Base-by-base conservation (phyloP, 306 rosid genomes). In the Oemleria cerasiformis region DNA sequence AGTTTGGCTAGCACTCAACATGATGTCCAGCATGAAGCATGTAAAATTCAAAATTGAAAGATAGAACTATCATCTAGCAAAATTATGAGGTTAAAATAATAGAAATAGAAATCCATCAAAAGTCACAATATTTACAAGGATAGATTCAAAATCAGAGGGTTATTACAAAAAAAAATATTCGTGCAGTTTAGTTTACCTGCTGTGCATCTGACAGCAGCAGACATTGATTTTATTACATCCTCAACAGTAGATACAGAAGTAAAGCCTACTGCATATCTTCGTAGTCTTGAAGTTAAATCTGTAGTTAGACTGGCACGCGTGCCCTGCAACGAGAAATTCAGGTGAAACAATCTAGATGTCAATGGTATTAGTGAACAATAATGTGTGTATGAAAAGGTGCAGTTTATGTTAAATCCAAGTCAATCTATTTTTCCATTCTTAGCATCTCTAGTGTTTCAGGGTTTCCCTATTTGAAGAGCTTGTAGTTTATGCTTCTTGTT, bases 171-270 rank as follows among this genome's bases (percentile, higher is more conserved):
- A 1, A 30, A 30, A 30, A 30, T 1, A 30, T 16, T 21, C 5
- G 41, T 60, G 13, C 63, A 68, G 65, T 9, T 68, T 65, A 12
- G 7, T 11, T 21, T 73, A 85, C 98, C 97, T 39, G 81, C 77
- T 16, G 68, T 48, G 71, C 80, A 80, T 80, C 84, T 66, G 42
- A 76, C 73, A 54, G 86, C 80, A 73, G 83, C 80, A 76, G 77
- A 72, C 67, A 73, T 53, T 51, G 84, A 77, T 65, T 80, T 84
- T 7, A 40, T 62, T 8, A 78, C 75, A 73, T 69, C 80, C 75
- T 60, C 84, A 67, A 80, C 74, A 48, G 38, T 55, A 73, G 75
- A 68, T 34, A 80, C 48, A 79, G 74, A 71, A 62, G 41, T 80
- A 55, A 84, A 77, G 74, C 81, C 54, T 20, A 41, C 74, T 19